A percentile compares a stretch with the other conserved stretches of the same genome.
Evolutionary conservation across 345 rosid species (phyloP).

Genomic region (Acer yangbiense): DNA sequence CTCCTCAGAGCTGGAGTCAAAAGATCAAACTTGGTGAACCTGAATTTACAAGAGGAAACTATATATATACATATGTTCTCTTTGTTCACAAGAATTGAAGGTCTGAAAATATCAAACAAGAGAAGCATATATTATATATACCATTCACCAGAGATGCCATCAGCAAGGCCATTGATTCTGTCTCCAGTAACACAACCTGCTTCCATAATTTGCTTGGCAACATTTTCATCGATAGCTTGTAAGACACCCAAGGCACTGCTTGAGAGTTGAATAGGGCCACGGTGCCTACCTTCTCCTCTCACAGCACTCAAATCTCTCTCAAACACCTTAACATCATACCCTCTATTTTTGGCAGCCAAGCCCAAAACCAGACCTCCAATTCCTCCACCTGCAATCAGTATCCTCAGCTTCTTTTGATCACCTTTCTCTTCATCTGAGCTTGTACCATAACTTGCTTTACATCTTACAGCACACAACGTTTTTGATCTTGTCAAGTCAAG

Average conservation of each 20-base stretch:
- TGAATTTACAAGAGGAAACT: conserved; percentile 3
- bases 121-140: not conserved
- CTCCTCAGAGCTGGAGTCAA: conserved; percentile 19
- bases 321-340: conserved; percentile 28
- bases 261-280: conserved; percentile 26
- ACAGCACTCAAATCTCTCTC: conserved; percentile 32
- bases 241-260: conserved; percentile 24
- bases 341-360: conserved; percentile 24
- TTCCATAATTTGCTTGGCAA: conserved; percentile 19
- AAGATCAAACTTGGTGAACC: conserved; percentile 31
- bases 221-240: conserved; percentile 24
- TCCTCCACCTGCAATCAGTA: conserved; percentile 30
- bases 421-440: not conserved
- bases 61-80: no score
- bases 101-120: not conserved
- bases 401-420: conserved; percentile 21
- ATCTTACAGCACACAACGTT: conserved; percentile 8
- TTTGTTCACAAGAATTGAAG: no score
- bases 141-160: conserved; percentile 33
- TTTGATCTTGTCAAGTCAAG: not conserved
- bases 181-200: conserved; percentile 32
- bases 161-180: conserved; percentile 32
- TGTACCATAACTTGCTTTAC: not conserved
- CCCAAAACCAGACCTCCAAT: conserved; percentile 31
- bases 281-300: conserved; percentile 28